Conservation (phyloP, 2,329 filamentous ascomycete species). For the Penicillium sp. region DNA sequence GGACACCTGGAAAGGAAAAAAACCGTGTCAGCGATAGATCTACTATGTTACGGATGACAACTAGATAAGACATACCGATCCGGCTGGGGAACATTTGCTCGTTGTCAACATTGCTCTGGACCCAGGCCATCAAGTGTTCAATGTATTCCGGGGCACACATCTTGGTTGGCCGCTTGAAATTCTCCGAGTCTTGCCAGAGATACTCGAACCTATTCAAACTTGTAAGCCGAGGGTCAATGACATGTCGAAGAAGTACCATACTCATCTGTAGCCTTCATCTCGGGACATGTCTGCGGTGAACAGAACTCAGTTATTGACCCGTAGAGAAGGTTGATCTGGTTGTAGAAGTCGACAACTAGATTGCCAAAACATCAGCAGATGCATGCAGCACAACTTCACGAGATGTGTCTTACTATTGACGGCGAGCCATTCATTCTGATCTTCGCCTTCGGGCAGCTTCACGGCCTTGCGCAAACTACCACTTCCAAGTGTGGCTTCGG, state of each 20-base stretch:
- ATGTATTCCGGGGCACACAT: conserved; percentile 97
- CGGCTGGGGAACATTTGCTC: conserved; percentile 89
- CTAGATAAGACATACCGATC: conserved; percentile 52
- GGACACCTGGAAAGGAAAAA: conserved; percentile 54
- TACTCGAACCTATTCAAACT: conserved; percentile 69
- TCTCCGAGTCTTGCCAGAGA: conserved; percentile 92
- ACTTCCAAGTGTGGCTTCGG: conserved; percentile 89
- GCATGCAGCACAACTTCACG: not conserved
- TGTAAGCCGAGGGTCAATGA: conserved; percentile 8
- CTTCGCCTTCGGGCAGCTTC: conserved; percentile 91
- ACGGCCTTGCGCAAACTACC: conserved; percentile 93
- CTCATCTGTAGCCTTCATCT: conserved; percentile 99
- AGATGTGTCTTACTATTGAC: conserved; percentile 66
- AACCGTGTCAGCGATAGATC: conserved; percentile 2
- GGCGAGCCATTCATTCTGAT: conserved; percentile 94
- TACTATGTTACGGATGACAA: not conserved
- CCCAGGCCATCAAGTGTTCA: conserved; percentile 94
- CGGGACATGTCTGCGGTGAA: conserved; percentile 89
- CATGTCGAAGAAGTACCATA: conserved; percentile 38
- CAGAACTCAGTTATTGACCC: conserved; percentile 99
- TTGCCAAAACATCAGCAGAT: conserved; percentile 19
- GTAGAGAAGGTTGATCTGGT: conserved; percentile 98
- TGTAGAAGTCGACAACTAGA: conserved; percentile 97
- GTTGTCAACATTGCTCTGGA: conserved; percentile 90
- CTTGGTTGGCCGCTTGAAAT: conserved; percentile 92